These are phyloP conservation scores for Hypoxylon lenormandii DNA, from an alignment of 495 filamentous ascomycete genomes.

Conservation along the genomic window DNA sequence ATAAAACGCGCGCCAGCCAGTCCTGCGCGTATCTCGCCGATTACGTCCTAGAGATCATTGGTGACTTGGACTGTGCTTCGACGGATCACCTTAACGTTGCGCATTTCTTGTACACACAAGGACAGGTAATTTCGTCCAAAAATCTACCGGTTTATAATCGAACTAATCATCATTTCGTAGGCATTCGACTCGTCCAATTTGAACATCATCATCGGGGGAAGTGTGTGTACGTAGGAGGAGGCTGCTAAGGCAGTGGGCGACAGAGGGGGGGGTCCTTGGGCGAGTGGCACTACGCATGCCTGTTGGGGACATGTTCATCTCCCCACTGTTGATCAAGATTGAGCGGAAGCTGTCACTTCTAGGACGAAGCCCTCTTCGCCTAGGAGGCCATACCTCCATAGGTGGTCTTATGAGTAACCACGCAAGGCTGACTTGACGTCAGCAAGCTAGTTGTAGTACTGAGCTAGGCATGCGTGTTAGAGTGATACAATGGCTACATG, in stretches of 20 bases:
- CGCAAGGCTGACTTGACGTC: slow-evolving; percentile 1
- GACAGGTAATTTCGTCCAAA: neutral
- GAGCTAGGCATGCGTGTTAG: slow-evolving; percentile 11
- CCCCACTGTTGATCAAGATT: too few relatives aligned
- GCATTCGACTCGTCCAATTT: slow-evolving; percentile 18
- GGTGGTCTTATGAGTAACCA: neutral
- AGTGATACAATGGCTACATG: slow-evolving; percentile 22
- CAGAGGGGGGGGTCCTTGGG: too few relatives aligned
- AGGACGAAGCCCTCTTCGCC: neutral
- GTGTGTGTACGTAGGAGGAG: too few relatives aligned
- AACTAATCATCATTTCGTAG: too few relatives aligned
- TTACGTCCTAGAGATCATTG: slow-evolving; percentile 26
- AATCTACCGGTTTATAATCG: too few relatives aligned
- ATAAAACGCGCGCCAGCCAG: neutral
- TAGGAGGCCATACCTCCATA: neutral
- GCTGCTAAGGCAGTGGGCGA: too few relatives aligned
- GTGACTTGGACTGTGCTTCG: slow-evolving; percentile 4
- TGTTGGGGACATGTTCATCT: too few relatives aligned
- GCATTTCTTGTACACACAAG: neutral
- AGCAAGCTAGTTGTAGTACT: slow-evolving; percentile 11
- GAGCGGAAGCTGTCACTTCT: too few relatives aligned
- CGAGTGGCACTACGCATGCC: too few relatives aligned
- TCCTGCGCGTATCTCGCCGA: slow-evolving; percentile 13
- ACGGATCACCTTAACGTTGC: neutral
- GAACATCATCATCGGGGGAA: slow-evolving; percentile 28